Base-by-base conservation (phyloP, 78 protist species). In the Anaeramoeba ignava region DNA sequence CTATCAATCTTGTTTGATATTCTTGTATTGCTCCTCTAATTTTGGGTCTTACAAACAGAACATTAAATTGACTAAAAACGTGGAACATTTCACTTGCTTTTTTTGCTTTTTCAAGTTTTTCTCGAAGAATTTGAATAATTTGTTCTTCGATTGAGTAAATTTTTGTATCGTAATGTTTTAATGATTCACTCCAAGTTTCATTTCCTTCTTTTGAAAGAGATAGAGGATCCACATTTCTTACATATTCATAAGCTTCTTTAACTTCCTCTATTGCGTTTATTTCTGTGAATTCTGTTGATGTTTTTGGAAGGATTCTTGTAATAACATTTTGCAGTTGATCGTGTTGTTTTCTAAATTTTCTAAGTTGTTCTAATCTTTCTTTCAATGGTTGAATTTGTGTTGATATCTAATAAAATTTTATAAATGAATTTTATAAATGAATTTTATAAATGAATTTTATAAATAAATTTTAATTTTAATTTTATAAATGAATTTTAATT, bases 121-220 rank as follows among this genome's bases (percentile, higher is more conserved):
- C 95, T 68, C 93, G 87, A 12, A 94, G 87, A 34, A 38, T 83
- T 8, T 84, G 27, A 0, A 92, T 91, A 87, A 94, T 91, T 34
- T 80, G 88, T 2, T 88, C n/a, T 80, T 94, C 97, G 33, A 93
- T 94, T n/a, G 87, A 81, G 38, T 85, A 92, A 0, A 93, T 84
- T 79, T 88, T 88, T 33, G n/a, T 79, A 23, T 93, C 88, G 87
- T 92, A 94, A 41, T 82, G 78, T 40, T 81, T 83, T 2, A 40
- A 54, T 2, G 90, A 90, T 0, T 42, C 78, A 12, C 42, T 84
- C 92, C 93, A 93, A 39, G 82, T n/a, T 41, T 84, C 40, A 0
- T 2, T 1, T 87, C 39, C 31, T 88, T 84, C 38, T 83, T 88
- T 31, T 3, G 92, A 82, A 17, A 88, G 41, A 17, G 83, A 79